Evolutionary conservation across 2,329 filamentous ascomycete genomes (phyloP), one percentile per base, ranked within the genome.

Genomic region (Aphanocladium album): DNA sequence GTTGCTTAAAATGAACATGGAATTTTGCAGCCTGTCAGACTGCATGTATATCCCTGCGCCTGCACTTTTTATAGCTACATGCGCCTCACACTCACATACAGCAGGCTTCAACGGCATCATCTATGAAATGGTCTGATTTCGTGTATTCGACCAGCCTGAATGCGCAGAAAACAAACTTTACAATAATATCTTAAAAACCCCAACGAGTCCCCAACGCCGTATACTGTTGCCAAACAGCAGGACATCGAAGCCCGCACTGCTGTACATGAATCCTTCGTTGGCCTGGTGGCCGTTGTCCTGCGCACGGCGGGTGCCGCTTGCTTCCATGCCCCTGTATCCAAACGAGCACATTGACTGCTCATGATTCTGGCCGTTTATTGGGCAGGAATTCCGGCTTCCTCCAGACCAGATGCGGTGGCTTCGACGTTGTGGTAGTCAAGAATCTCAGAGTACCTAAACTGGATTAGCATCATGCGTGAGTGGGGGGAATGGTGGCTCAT

Each of bases 391-490:
- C 30, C 14, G 11, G 27, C 60, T 3, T 52, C 60, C 23, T 61
- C 60, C 11, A 61, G 17, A 12, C 47, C 60, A 12, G 53, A 45
- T n/a, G 70, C 69, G 51, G 71, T 71, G 49, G 81, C 76, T 63
- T 96, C 92, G 64, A 96, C 89, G 72, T 98, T 97, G 79, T 98
- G 95, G 77, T 97, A 98, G 76, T 98, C 93, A 69, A 98, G 88
- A 69, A 99, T 98, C 76, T 98, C 93, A 57, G 93, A 96, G 81
- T 98, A 98, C 92, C 93, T 96, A 25, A 19, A 8, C 27, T 39
- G 5, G 27, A 9, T 62, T 19, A 58, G 60, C 21, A 17, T 41
- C 9, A 6, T 39, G 17, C 6, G 16, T 2, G 2, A 47, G 27
- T 35, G 5, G 35, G 19, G 17, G 2, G 9, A n/a, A 8, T 9